Base-by-base conservation (phyloP, 495 filamentous ascomycete genomes). In the Daldinia concentrica region DNA sequence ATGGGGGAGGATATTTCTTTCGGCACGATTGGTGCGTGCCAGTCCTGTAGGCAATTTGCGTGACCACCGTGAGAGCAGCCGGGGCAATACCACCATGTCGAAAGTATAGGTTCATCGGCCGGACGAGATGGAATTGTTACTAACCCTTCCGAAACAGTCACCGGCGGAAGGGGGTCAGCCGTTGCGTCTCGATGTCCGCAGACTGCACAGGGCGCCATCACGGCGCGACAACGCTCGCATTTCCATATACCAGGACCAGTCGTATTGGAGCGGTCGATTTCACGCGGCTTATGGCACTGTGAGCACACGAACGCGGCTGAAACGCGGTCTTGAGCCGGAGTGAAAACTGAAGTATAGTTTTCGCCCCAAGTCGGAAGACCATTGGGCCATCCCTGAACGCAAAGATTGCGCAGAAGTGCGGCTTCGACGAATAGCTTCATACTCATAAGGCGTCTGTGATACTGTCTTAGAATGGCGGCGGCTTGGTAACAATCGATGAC, bases 31-130 rank as follows among this genome's bases (percentile, higher is more conserved):
- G 78, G 65, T 8, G 77, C 77, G 58, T 91, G 88, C 91, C 91
- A 94, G 4, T 82, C 85, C 52, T 83, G 82, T 54, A 93, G 83
- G 69, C 92, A 94, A 24, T 84, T 85, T 1, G 86, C 77, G 77
- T 94, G 92, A 6, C 91, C 91, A 51, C 91, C 91, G 68, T 94
- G 92, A 19, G 88, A 89, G 65, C 92, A 94, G 43, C 88, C 86
- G 62, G 90, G 88, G 68, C 92, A 94, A 82, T 87, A 90, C 73
- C 84, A 87, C 91, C 90, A 93, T 9, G 81, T 82, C 2, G 75
- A 75, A 6, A 80, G 70, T 6, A 79, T 77, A 15, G 75, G 70
- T 8, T 77, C 74, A 5, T 74, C 54, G 1, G 58, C 64, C 63
- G 43, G 70, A 64, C 5, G 36, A 24, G 11, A 77, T 62, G 52